Evolutionary conservation across 345 rosid genomes (phyloP), one percentile per base, ranked within the genome.

Genomic region (Erodium maritimum): DNA sequence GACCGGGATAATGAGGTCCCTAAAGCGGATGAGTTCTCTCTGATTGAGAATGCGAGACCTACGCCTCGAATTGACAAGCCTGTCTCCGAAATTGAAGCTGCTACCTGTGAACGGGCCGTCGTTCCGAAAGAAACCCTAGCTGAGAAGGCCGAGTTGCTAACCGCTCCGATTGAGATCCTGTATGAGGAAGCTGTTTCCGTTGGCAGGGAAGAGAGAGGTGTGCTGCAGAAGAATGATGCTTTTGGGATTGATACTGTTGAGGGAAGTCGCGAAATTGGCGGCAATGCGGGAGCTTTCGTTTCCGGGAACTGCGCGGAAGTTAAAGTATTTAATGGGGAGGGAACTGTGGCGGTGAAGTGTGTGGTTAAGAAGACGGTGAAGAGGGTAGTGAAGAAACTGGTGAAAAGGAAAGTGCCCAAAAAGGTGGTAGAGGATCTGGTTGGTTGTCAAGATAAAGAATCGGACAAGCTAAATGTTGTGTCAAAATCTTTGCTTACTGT

Each of bases 351-450:
- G 56, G 42, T 33, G 23, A 71, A 52, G 67, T 60, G 55, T 54
- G 54, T 54, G 61, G 55, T 23, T n/a, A 18, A 67, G 42, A 29
- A 29, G 68, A 63, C 22, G 71, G 50, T 63, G 18, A 50, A 59
- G 55, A 71, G 37, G 65, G 65, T 67, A 34, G 75, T 67, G 52
- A 71, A 64, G 71, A 59, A 63, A 22, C 23, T 71, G 20, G 68
- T 66, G 65, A 71, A 63, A 50, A 71, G 42, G 64, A 61, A 53
- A 61, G 57, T 61, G n/a, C 57, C 57, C 22, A 61, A 52, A 24
- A 61, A 23, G 50, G 22, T 48, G 23, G 56, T 50, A 58, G 62
- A 56, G 33, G 60, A 22, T n/a, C 18, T 62, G 20, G 34, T 50
- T 24, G 45, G 57, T 17, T 58, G 56, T 63, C 58, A 62, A 6